Conservation (phyloP, 306 rosid species). For the Pterocarpus santalinus region DNA sequence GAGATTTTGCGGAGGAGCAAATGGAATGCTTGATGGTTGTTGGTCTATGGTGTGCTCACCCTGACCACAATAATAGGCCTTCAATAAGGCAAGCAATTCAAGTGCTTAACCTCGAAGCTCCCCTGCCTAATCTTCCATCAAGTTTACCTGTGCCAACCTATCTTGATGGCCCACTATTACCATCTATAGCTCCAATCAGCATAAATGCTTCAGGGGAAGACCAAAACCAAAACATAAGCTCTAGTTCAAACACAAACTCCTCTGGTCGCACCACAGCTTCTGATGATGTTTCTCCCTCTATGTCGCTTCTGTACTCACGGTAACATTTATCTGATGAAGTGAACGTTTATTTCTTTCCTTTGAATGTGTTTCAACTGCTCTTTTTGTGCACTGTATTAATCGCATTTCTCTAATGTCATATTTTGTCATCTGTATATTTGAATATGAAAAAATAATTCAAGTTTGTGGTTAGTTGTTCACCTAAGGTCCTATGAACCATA, state of each 20-base stretch:
- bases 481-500: background rate
- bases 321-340: background rate
- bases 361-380: background rate
- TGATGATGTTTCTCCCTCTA: slow-evolving; percentile 42
- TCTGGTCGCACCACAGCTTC: slow-evolving; percentile 35
- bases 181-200: slow-evolving; percentile 4
- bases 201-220: background rate
- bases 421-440: background rate
- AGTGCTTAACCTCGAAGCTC: slow-evolving; percentile 48
- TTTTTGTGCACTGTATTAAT: background rate
- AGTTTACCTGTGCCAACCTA: slow-evolving; percentile 42
- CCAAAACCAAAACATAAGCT: slow-evolving; percentile 18
- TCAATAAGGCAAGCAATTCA: slow-evolving; percentile 51
- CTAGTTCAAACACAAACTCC: slow-evolving; percentile 23
- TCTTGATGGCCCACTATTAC: background rate
- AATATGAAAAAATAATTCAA: background rate
- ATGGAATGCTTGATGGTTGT: slow-evolving; percentile 50
- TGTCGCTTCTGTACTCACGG: slow-evolving; percentile 32
- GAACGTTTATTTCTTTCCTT: slow-evolving; percentile 2
- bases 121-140: slow-evolving; percentile 43
- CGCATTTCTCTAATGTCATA: background rate
- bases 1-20: slow-evolving; percentile 41
- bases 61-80: slow-evolving; percentile 45
- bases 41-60: slow-evolving; percentile 61
- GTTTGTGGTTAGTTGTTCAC: background rate